Evolutionary conservation across 2,329 filamentous ascomycete species (phyloP), one percentile per base, ranked within the genome.

Genomic region (Colletotrichum kahawae): DNA sequence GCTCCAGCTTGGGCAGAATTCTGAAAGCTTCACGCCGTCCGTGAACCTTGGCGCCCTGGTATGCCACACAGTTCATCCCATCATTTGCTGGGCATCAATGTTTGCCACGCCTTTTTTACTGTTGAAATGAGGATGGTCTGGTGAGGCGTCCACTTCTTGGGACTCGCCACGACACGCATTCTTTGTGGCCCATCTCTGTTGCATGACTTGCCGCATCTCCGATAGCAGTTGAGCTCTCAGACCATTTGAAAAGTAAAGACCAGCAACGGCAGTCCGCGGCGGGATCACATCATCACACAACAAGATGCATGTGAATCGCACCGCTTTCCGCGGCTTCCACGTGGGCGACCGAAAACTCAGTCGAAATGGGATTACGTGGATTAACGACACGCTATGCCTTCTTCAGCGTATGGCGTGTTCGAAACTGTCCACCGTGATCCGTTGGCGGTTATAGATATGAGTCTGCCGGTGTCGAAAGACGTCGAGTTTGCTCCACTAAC

Each of bases 371-470:
- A 13, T 4, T 51, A 21, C 43, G n/a, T 21, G 43, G 43, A 51
- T 21, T 12, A 13, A 21, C 43, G n/a, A n/a, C n/a, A 14, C 70
- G 70, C 2, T 73, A 73, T 9, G 70, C 56, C 1, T 63, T 73
- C 57, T 73, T 69, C 56, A 73, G 70, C n/a, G 24, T 73, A 12
- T 69, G 70, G 65, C 65, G 70, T 4, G 7, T 67, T 56, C 38
- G 70, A 73, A 33, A 73, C 65, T 12, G 70, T 69, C 1, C 36
- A 14, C 7, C 70, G 70, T 9, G 70, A 73, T 13, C 70, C 70
- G 9, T 43, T 73, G 14, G 70, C 70, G 38, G 56, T 73, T 13
- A 73, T 73, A 56, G 70, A 73, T 16, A 73, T 73, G 65, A 69
- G 70, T 16, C 65, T 18, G 4, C 70, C 64, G 1, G 56, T 29